A percentile compares a stretch with the other conserved stretches of the same genome.
These are phyloP conservation scores for Penicillium sp. DNA, from an alignment of 2,329 filamentous ascomycete genomes.

Conservation along the genomic window DNA sequence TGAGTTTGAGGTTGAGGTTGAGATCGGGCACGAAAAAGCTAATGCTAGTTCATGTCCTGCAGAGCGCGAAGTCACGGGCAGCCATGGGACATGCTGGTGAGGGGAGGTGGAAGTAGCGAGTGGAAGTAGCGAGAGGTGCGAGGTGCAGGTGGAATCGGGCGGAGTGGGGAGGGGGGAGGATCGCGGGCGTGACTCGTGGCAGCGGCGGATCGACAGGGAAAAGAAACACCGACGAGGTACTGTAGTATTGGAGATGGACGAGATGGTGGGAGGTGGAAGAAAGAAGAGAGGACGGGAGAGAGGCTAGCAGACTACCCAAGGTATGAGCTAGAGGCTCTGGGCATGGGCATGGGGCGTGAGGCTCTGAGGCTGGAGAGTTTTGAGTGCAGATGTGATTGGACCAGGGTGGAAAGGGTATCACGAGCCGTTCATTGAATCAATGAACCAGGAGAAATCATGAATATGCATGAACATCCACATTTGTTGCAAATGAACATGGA, in stretches of 20 bases:
- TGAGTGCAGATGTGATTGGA: not conserved
- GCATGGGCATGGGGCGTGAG: not conserved
- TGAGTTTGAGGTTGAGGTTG: too few species aligned
- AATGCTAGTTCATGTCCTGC: not conserved
- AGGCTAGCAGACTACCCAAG: not conserved
- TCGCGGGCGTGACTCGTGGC: not conserved
- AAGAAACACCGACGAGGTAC: too few species aligned
- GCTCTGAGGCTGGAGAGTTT: not conserved
- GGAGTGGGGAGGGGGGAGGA: constrained; percentile 1
- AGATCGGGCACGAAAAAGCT: not conserved
- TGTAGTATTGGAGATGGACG: not conserved
- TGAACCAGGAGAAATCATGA: not conserved
- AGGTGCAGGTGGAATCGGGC: not conserved
- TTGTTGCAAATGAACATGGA: not conserved
- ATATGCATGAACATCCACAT: too few species aligned
- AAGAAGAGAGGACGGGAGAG: not conserved
- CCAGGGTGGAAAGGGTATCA: not conserved
- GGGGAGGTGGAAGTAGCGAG: not conserved
- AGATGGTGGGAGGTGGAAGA: not conserved
- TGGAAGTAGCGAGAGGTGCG: not conserved
- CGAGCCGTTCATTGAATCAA: not conserved
- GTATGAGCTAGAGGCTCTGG: not conserved
- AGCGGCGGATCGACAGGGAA: constrained; percentile 1
- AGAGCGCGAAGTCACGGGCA: not conserved
- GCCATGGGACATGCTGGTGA: not conserved